phyloP scores from a whole-genome alignment of 2,329 filamentous ascomycete genomes.

The Clonostachys byssicola region DNA sequence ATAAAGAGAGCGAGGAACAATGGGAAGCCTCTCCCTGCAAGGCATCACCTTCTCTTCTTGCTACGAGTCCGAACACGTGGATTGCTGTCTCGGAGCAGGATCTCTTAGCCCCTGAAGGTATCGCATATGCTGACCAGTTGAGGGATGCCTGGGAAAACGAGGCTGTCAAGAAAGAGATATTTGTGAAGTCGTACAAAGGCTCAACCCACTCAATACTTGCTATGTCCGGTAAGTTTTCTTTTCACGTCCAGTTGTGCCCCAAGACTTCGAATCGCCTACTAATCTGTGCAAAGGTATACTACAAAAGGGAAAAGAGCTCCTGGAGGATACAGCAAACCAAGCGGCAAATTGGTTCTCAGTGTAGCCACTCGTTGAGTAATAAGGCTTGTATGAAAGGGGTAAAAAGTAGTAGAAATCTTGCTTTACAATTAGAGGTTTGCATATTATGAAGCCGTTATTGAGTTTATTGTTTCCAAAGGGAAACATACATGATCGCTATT shows the following conservation, averaged over 20 bases:
- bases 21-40: slow-evolving; percentile 25
- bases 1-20: slow-evolving; percentile 10
- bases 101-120: slow-evolving; percentile 21
- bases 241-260: too few relatives aligned
- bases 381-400: too few relatives aligned
- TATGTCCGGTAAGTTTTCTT: not conserved
- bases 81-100: slow-evolving; percentile 23
- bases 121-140: slow-evolving; percentile 18
- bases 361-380: too few relatives aligned
- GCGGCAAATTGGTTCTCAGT: slow-evolving; percentile 4
- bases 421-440: too few relatives aligned
- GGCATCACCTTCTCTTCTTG: slow-evolving; percentile 14
- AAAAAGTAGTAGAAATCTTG: too few relatives aligned
- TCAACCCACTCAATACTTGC: slow-evolving; percentile 1
- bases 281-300: not conserved
- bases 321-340: not conserved
- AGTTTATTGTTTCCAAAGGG: too few relatives aligned
- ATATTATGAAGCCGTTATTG: too few relatives aligned
- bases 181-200: not conserved
- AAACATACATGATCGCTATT: too few relatives aligned
- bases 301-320: not conserved
- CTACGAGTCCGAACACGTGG: slow-evolving; percentile 19
- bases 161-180: not conserved
- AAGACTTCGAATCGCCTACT: not conserved
- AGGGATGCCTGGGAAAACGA: not conserved